These are phyloP conservation scores for Boletus sensibilis DNA, from an alignment of 768 basidiomycete genomes.

Conservation along the genomic window DNA sequence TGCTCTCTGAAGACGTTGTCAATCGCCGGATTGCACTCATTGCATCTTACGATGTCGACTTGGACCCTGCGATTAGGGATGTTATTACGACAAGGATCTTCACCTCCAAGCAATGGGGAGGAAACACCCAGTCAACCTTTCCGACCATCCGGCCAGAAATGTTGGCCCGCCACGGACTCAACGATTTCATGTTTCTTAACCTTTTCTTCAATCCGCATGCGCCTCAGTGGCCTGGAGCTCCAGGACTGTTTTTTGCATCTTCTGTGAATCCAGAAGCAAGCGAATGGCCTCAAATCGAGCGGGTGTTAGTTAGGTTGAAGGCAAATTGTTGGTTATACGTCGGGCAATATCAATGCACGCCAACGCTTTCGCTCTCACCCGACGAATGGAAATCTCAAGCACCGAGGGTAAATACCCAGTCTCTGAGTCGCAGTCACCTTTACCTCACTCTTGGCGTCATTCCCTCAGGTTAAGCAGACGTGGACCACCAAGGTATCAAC, in stretches of 20 bases:
- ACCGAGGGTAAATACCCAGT: conserved; percentile 1
- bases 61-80: conserved; percentile 17
- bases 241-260: conserved; percentile 17
- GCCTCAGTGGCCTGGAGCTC: conserved; percentile 16
- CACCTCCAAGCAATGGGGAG: conserved; percentile 21
- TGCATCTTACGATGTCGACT: conserved; percentile 4
- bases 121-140: conserved; percentile 15
- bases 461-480: conserved; percentile 17
- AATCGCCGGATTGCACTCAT: conserved; percentile 4
- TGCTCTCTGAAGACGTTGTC: conserved; percentile 24
- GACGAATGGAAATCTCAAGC: conserved; percentile 22
- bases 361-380: conserved; percentile 4
- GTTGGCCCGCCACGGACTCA: conserved; percentile 14
- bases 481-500: conserved; percentile 19
- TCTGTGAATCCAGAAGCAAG: neutral
- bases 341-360: conserved; percentile 17
- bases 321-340: conserved; percentile 19
- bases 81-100: conserved; percentile 16
- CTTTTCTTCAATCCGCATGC: conserved; percentile 20
- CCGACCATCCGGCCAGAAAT: conserved; percentile 11
- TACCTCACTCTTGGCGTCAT: neutral
- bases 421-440: neutral
- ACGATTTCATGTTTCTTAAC: conserved; percentile 21
- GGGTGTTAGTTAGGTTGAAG: conserved; percentile 12
- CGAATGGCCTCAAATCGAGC: conserved; percentile 1